A percentile compares a stretch with the other conserved stretches of the same genome.
Conservation (phyloP, 495 filamentous ascomycete species). For the Aspergillus nidulans region DNA sequence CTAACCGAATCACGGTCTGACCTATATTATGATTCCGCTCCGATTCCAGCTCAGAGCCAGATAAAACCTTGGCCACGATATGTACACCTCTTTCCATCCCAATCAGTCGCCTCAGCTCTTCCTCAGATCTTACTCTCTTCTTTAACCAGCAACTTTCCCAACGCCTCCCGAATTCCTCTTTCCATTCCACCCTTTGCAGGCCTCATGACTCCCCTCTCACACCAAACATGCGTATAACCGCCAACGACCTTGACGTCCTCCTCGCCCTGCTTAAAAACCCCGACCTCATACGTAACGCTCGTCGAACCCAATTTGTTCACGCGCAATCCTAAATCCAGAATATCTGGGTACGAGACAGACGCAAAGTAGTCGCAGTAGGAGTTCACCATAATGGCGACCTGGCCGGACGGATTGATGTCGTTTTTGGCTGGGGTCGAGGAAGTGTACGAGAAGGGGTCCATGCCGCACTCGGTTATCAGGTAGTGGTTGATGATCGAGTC, state of each 20-base stretch:
- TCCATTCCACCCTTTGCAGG: conserved; percentile 51
- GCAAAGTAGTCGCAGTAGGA: conserved; percentile 82
- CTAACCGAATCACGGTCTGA: no score
- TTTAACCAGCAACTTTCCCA: conserved; percentile 44
- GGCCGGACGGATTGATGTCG: conserved; percentile 18
- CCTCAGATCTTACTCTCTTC: conserved; percentile 19
- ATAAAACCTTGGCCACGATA: neutral
- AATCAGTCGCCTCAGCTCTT: neutral
- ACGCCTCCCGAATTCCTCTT: conserved; percentile 34
- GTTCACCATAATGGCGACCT: conserved; percentile 79
- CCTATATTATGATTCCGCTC: no score
- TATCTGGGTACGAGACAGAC: conserved; percentile 75
- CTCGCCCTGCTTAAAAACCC: conserved; percentile 71
- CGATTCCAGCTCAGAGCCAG: neutral
- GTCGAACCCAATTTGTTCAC: conserved; percentile 81
- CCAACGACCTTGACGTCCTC: conserved; percentile 82
- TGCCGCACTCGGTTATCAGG: conserved; percentile 72
- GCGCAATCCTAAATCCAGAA: conserved; percentile 74
- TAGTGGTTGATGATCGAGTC: conserved; percentile 91
- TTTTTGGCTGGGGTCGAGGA: neutral
- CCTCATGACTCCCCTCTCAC: conserved; percentile 65
- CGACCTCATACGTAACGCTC: conserved; percentile 90
- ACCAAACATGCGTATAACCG: conserved; percentile 85
- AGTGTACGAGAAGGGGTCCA: conserved; percentile 57
- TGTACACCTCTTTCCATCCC: neutral